These are phyloP conservation scores for Solidago caesia DNA, from an alignment of 129 eudicot genomes.

Conservation along the genomic window DNA sequence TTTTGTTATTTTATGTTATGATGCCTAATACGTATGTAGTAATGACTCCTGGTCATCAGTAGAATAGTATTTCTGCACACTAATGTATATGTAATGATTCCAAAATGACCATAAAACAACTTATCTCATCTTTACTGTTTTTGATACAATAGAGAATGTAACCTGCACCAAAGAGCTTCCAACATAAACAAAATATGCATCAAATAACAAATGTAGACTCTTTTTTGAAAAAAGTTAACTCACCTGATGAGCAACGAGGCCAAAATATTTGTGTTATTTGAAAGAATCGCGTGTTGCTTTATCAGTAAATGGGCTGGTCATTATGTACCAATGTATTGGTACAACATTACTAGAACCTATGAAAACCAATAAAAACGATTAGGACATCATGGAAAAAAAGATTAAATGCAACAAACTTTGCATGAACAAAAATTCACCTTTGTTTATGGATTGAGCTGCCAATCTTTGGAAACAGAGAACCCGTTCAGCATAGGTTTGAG, in stretches of 20 bases:
- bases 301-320: conserved; percentile 99
- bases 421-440: conserved; percentile 47
- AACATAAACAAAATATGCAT: conserved; percentile 5
- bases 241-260: conserved; percentile 90
- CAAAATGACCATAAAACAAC: too few species aligned
- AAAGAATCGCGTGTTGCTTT: conserved; percentile 81
- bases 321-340: conserved; percentile 95
- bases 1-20: too few species aligned
- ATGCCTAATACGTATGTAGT: too few species aligned
- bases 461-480: conserved; percentile 81
- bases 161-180: conserved; percentile 46
- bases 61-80: too few species aligned
- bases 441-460: conserved; percentile 69
- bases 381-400: conserved; percentile 19
- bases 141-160: conserved; percentile 44
- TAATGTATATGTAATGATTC: too few species aligned
- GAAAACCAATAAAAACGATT: conserved; percentile 18
- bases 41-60: too few species aligned
- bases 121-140: too few species aligned
- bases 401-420: neutral
- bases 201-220: conserved; percentile 7
- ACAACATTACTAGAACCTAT: conserved; percentile 52
- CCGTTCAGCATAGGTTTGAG: conserved; percentile 61
- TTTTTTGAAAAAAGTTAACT: neutral
- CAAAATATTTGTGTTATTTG: conserved; percentile 85